A percentile compares a stretch with the other conserved stretches of the same genome.
Conservation (phyloP, 371 early-diverging fungal species). For the Mortierella sp. region DNA sequence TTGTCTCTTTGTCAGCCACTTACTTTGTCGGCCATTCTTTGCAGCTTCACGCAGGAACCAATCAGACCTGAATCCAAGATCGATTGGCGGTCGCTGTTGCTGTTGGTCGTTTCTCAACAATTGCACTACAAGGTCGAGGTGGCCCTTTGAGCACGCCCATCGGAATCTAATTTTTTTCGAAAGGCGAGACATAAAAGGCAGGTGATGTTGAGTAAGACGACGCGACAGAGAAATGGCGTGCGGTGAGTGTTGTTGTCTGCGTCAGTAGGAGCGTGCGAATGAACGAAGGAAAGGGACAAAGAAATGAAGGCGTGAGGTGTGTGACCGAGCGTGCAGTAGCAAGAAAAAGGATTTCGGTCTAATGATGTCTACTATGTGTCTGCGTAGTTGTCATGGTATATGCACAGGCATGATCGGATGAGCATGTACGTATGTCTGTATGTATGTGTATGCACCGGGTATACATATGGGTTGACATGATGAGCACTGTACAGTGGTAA, state of each 20-base stretch:
- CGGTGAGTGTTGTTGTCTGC: not conserved
- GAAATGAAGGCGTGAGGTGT: not conserved
- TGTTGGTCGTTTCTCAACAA: conserved; percentile 25
- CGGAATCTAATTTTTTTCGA: conserved; percentile 40
- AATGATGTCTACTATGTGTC: not conserved
- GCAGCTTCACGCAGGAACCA: conserved; percentile 57
- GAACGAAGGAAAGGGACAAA: not conserved
- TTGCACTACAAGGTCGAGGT: conserved; percentile 30
- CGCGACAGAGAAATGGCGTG: not conserved
- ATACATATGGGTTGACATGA: not conserved
- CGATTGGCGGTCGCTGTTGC: conserved; percentile 26
- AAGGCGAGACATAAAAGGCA: not conserved
- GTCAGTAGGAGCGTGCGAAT: not conserved
- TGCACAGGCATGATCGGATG: conserved; percentile 5
- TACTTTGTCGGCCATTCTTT: conserved; percentile 47
- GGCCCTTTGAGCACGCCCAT: conserved; percentile 57
- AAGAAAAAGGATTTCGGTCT: not conserved
- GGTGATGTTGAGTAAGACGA: too few species aligned
- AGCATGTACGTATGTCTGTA: not conserved
- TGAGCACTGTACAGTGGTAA: not conserved
- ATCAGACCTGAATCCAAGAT: conserved; percentile 42
- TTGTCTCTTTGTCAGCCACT: not conserved
- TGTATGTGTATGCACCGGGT: not conserved
- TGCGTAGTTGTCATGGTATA: not conserved
- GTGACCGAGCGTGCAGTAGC: conserved; percentile 14